Percentiles rank a stretch among this genome's conserved stretches.
Evolutionary conservation across 495 filamentous ascomycete species (phyloP).

Genomic region (Talaromyces thailandensis): DNA sequence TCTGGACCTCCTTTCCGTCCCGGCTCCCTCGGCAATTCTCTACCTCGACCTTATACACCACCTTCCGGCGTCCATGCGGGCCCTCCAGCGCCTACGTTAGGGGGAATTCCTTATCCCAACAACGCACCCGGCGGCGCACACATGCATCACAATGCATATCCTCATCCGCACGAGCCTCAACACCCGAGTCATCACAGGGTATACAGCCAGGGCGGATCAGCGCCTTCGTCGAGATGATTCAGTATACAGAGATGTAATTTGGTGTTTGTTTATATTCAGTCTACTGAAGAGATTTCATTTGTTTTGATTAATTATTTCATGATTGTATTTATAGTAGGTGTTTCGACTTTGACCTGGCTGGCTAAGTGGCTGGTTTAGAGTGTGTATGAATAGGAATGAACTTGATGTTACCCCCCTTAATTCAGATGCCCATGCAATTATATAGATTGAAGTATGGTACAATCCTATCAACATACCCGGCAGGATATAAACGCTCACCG

Average conservation of each 20-base stretch:
- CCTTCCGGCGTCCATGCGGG: slow-evolving; percentile 26
- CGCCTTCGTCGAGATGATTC: not conserved
- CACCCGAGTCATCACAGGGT: slow-evolving; percentile 28
- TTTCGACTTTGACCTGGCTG: not conserved
- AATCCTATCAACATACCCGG: not conserved
- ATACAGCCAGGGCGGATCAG: slow-evolving; percentile 27
- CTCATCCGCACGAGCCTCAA: slow-evolving; percentile 16
- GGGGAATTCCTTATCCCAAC: slow-evolving; percentile 23
- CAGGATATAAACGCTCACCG: slow-evolving; percentile 5
- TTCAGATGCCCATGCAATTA: no score
- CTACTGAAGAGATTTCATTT: not conserved
- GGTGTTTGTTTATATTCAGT: not conserved
- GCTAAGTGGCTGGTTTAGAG: not conserved
- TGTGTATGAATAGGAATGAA: not conserved
- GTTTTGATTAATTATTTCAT: not conserved
- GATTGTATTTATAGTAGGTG: slow-evolving; percentile 1
- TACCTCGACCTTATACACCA: slow-evolving; percentile 33
- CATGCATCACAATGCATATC: slow-evolving; percentile 24
- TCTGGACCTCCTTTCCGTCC: slow-evolving; percentile 6
- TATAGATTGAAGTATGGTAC: not conserved
- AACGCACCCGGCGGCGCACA: slow-evolving; percentile 11
- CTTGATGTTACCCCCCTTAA: not conserved
- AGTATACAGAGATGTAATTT: not conserved
- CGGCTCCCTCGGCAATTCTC: slow-evolving; percentile 7
- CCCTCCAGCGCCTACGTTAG: slow-evolving; percentile 10